A percentile compares a stretch with the other conserved stretches of the same genome.
These are phyloP conservation scores for Nitzschia inconspicua DNA, from an alignment of 108 stramenopile species.

Conservation along the genomic window DNA sequence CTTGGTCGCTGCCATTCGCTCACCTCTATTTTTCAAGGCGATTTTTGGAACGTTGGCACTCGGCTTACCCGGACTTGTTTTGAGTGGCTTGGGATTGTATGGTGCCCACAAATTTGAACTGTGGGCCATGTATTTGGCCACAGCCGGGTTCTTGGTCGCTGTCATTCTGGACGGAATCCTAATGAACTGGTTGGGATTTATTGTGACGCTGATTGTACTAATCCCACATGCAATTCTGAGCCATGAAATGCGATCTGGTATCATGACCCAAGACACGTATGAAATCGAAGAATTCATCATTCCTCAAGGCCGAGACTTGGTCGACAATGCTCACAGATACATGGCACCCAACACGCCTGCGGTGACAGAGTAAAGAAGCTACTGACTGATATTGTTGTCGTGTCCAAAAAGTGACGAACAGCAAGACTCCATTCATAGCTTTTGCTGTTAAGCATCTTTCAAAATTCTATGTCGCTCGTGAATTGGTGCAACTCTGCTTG, in stretches of 20 bases:
- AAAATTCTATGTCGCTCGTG: no score
- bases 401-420: no score
- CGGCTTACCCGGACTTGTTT: conserved; percentile 14
- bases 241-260: conserved; percentile 11
- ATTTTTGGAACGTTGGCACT: conserved; percentile 5
- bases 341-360: neutral
- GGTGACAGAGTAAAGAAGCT: no score
- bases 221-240: conserved; percentile 21
- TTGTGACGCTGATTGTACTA: conserved; percentile 2
- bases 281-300: conserved; percentile 13
- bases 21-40: conserved; percentile 2
- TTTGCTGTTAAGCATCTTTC: no score
- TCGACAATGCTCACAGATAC: neutral
- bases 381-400: no score
- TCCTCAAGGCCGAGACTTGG: neutral
- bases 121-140: conserved; percentile 18
- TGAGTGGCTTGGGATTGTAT: conserved; percentile 21
- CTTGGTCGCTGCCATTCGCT: neutral
- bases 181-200: conserved; percentile 12
- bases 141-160: conserved; percentile 8
- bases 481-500: no score
- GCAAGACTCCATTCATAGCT: no score
- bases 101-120: conserved; percentile 24
- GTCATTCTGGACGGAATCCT: conserved; percentile 7
- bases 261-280: conserved; percentile 19